These are phyloP conservation scores for Eucalyptus erythrocorys DNA, from an alignment of 345 rosid species.

Conservation along the genomic window DNA sequence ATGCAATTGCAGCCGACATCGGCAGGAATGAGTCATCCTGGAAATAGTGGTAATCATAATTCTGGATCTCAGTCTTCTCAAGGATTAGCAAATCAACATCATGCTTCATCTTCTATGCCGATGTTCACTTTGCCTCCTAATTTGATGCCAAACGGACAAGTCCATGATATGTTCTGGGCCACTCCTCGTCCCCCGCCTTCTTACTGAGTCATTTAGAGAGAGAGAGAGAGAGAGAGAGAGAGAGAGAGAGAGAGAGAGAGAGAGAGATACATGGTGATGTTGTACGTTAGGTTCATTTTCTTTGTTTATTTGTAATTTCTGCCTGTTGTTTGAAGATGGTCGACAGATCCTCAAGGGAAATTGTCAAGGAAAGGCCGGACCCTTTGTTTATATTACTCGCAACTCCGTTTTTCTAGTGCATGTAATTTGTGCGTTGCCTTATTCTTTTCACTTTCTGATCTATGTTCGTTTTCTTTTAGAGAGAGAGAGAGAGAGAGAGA, in stretches of 20 bases:
- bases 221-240: neutral
- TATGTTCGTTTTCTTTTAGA: neutral
- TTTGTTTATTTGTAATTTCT: neutral
- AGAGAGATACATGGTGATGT: neutral
- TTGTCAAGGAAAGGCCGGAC: neutral
- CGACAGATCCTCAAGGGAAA: neutral
- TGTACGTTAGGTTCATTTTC: neutral
- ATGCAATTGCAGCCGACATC: slow-evolving; percentile 7
- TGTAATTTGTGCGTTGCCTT: neutral
- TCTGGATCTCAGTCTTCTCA: slow-evolving; percentile 14
- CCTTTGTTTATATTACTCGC: neutral
- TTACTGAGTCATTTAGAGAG: neutral
- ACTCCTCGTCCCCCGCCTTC: slow-evolving; percentile 61
- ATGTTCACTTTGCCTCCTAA: slow-evolving; percentile 61
- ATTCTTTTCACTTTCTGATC: neutral
- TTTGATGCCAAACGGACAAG: slow-evolving; percentile 55
- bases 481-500: neutral
- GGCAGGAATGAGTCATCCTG: neutral
- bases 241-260: neutral
- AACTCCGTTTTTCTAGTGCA: neutral
- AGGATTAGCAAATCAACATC: slow-evolving; percentile 3
- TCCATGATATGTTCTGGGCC: slow-evolving; percentile 70
- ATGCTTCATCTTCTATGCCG: slow-evolving; percentile 19
- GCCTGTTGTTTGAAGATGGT: neutral
- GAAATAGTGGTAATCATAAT: neutral